Percentiles rank a stretch among this genome's conserved stretches.
Evolutionary conservation across 1,284 basidiomycete species (phyloP).

Genomic region (Meripilus lineatus): DNA sequence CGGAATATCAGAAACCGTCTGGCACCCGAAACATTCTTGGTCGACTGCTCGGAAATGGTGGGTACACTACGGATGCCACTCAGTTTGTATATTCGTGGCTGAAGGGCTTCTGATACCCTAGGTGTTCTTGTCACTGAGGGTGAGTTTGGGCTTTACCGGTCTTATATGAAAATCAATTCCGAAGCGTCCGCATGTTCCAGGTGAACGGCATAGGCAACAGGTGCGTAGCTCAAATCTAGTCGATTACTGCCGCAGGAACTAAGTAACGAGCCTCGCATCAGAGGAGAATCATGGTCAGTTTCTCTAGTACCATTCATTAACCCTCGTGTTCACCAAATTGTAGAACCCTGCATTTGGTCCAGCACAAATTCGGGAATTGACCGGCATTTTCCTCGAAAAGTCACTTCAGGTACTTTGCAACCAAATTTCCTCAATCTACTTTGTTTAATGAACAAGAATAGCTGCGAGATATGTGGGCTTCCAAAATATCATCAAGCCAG

Average conservation of each 20-base stretch:
- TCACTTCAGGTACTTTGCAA: constrained; percentile 35
- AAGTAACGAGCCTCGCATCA: not conserved
- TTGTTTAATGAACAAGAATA: constrained; percentile 5
- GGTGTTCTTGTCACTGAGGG: constrained; percentile 8
- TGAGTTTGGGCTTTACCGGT: not conserved
- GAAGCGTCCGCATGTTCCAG: not conserved
- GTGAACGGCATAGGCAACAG: constrained; percentile 9
- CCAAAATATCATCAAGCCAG: constrained; percentile 8
- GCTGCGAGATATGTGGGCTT: constrained; percentile 27
- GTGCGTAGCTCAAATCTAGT: not conserved
- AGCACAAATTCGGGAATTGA: constrained; percentile 49
- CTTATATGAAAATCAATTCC: not conserved
- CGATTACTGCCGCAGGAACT: not conserved
- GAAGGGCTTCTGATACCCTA: not conserved
- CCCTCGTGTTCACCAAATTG: not conserved
- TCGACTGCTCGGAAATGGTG: constrained; percentile 27
- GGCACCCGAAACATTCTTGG: constrained; percentile 17
- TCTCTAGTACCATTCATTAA: not conserved
- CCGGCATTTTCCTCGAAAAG: constrained; percentile 50
- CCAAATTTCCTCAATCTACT: not conserved
- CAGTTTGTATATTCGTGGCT: not conserved
- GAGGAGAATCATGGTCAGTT: constrained; percentile 7
- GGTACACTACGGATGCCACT: constrained; percentile 8
- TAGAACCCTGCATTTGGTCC: constrained; percentile 58
- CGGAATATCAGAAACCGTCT: constrained; percentile 29